phyloP scores from a whole-genome alignment of 2,329 filamentous ascomycete genomes.

The Monosporascus sp. region DNA sequence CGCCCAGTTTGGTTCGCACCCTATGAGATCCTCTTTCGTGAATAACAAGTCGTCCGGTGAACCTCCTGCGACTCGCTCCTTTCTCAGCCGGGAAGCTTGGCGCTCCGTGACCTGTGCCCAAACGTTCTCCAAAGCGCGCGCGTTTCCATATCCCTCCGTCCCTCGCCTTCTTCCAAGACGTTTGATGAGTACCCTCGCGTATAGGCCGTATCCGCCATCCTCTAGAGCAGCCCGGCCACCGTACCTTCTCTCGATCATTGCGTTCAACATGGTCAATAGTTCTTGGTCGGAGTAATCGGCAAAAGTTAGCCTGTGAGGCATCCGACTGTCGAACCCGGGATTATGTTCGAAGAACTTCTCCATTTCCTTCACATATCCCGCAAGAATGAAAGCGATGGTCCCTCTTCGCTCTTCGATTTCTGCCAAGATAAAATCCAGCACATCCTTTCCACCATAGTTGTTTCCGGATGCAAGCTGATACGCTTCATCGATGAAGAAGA shows the following conservation, averaged over 20 bases:
- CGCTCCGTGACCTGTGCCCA: conserved; percentile 49
- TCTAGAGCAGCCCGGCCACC: conserved; percentile 8
- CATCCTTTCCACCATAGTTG: conserved; percentile 51
- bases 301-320: conserved; percentile 63
- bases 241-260: conserved; percentile 51
- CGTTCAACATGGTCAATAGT: conserved; percentile 55
- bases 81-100: conserved; percentile 51
- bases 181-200: too few species aligned
- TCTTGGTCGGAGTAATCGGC: conserved; percentile 64
- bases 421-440: conserved; percentile 66
- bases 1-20: conserved; percentile 33
- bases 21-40: conserved; percentile 65
- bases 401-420: conserved; percentile 69
- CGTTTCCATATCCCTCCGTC: conserved; percentile 67
- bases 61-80: conserved; percentile 36
- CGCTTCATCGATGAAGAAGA: conserved; percentile 73
- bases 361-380: conserved; percentile 71
- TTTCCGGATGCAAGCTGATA: conserved; percentile 65
- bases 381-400: conserved; percentile 67
- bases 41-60: conserved; percentile 54
- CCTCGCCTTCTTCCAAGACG: too few species aligned
- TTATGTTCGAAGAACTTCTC: conserved; percentile 73
- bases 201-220: too few species aligned
- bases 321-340: conserved; percentile 62
- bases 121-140: conserved; percentile 61